Evolutionary conservation across 306 rosid species (phyloP).

Genomic region (Neltuma alba): DNA sequence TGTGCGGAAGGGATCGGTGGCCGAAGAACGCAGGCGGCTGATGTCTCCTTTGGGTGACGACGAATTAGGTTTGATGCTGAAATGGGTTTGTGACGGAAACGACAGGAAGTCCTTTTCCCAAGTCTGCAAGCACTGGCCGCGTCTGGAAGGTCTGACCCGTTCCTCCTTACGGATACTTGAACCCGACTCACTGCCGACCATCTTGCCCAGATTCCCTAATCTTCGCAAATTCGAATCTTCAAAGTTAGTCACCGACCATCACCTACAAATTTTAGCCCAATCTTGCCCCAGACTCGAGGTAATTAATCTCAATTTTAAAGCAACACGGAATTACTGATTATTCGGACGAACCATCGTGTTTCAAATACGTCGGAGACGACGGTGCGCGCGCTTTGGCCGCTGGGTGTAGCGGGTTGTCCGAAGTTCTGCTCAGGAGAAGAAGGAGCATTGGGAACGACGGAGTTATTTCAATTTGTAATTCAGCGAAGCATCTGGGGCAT

Average conservation of each 20-base stretch:
- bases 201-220: constrained; percentile 39
- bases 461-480: constrained; percentile 2
- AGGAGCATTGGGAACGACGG: constrained; percentile 6
- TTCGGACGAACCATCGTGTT: not conserved
- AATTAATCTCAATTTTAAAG: constrained; percentile 7
- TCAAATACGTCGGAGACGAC: constrained; percentile 17
- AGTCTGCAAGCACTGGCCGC: constrained; percentile 38
- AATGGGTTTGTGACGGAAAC: not conserved
- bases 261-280: constrained; percentile 31
- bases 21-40: not conserved
- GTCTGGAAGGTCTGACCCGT: constrained; percentile 38
- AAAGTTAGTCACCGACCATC: not conserved
- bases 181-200: constrained; percentile 6
- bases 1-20: not conserved
- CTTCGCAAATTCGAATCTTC: constrained; percentile 24
- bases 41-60: constrained; percentile 34
- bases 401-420: constrained; percentile 15
- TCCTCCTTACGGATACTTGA: constrained; percentile 13
- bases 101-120: constrained; percentile 30
- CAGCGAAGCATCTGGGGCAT: constrained; percentile 24
- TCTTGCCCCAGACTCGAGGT: constrained; percentile 34
- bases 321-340: not conserved
- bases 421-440: constrained; percentile 35
- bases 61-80: constrained; percentile 29
- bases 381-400: constrained; percentile 23